Base-by-base conservation (phyloP, 495 filamentous ascomycete species). In the Penicillium antarcticum region DNA sequence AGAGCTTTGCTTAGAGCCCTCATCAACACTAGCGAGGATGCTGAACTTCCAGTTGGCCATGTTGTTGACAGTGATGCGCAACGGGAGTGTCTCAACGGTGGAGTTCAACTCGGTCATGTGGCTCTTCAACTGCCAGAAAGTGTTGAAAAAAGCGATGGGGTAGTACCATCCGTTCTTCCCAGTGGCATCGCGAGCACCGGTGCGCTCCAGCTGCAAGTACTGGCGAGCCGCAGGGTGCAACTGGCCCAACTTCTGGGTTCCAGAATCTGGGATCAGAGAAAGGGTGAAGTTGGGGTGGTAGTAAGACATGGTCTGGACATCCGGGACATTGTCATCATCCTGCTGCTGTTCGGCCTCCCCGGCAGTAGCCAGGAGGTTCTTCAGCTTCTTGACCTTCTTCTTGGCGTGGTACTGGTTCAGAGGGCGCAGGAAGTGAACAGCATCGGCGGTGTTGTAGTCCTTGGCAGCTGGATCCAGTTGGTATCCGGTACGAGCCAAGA, bases 111-210 rank as follows among this genome's bases (percentile, higher is more conserved):
- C 80, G 23, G 77, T 87, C 94, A 97, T 97, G 53, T 97, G 91
- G 51, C 79, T 81, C 63, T 80, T 87, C 56, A 98, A 77, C 69
- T 97, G 90, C 94, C 94, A 98, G 74, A 98, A 98, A 5, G 91
- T 94, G 69, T 97, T 98, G 67, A 91, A 68, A 63, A 85, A 98
- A 24, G 96, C 68, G 47, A 96, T 84, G 4, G 94, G 94, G 65
- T 94, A 98, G 70, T 97, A 98, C 94, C 94, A 98, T 37, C 87
- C 87, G 71, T 97, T 92, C 66, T 91, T 81, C 6, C 94, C 94
- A 5, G 82, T 82, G 5, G 72, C 77, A 69, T 98, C 94, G 29
- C 94, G 73, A 51, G 79, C 88, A 65, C 77, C 87, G 53, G 65
- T 89, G 2, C 68, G 69, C 62, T 97, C 94, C 39, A 96, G 78